Evolutionary conservation across 2,329 filamentous ascomycete genomes (phyloP).

Genomic region (Fusarium circinatum): DNA sequence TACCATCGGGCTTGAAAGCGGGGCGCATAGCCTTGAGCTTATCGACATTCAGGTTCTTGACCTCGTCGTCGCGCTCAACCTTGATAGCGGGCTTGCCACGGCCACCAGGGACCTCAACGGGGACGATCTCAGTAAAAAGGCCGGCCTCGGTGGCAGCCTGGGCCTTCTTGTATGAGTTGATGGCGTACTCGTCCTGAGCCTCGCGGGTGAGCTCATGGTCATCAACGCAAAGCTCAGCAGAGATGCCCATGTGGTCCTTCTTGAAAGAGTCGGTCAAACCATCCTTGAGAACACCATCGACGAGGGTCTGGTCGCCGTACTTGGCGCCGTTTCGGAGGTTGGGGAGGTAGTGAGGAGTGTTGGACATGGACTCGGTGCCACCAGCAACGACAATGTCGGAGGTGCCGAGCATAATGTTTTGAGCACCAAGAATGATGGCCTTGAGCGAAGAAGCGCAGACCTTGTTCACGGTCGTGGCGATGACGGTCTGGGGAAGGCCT

Average conservation of each 20-base stretch:
- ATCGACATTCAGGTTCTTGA: constrained; percentile 89
- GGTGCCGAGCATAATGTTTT: constrained; percentile 97
- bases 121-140: constrained; percentile 88
- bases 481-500: constrained; percentile 80
- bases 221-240: constrained; percentile 88
- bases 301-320: constrained; percentile 88
- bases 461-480: constrained; percentile 97
- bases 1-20: constrained; percentile 84
- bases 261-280: constrained; percentile 95
- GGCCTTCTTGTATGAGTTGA: constrained; percentile 93
- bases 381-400: constrained; percentile 93
- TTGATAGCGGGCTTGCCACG: constrained; percentile 87
- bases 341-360: constrained; percentile 94
- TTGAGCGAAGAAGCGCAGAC: constrained; percentile 97
- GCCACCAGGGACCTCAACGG: constrained; percentile 86
- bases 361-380: constrained; percentile 98
- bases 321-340: constrained; percentile 88
- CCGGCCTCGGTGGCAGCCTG: constrained; percentile 85
- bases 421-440: constrained; percentile 91
- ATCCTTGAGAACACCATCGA: constrained; percentile 94
- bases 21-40: constrained; percentile 88
- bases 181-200: constrained; percentile 94
- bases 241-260: constrained; percentile 96
- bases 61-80: constrained; percentile 90
- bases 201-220: constrained; percentile 86